Evolutionary conservation across 257 asterid genomes (phyloP), one percentile per base, ranked within the genome.

Genomic region (Knoxia roxburghii): DNA sequence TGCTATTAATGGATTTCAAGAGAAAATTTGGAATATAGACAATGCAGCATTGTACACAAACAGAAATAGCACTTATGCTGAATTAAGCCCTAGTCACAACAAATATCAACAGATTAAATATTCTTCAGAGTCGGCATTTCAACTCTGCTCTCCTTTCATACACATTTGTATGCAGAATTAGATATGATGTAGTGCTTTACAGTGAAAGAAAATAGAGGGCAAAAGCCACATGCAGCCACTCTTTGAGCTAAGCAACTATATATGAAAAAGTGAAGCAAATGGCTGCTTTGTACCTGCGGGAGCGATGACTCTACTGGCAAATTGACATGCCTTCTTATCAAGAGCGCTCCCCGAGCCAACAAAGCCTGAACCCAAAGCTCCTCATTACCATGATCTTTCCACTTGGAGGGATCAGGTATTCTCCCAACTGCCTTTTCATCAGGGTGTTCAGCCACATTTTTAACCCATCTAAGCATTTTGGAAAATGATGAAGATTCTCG

Each of bases 401-500:
- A 83, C 73, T 76, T 78, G 65, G 87, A 81, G 71, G 74, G 75
- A 26, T 78, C 87, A 2, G 91, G 95, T 18, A 87, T 45, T 43
- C 24, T 61, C 69, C 89, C 86, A 46, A 77, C 69, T 56, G 74
- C 77, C 70, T 87, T 79, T 77, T 81, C 84, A 68, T 71, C 71
- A 1, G 84, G 68, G 79, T 69, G 72, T 65, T 78, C 87, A 21
- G 98, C 95, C 7, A 57, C 80, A 13, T 73, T 20, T 33, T 24
- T 70, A 64, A 87, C 51, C 98, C 98, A 91, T 51, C 71, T 65
- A 40, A 91, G 79, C 87, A 86, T 83, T 76, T 61, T 78, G 29
- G 75, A 37, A 68, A 77, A 84, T 32, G 78, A 61, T 39, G 62
- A 74, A 32, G 74, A 59, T 73, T 81, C 78, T 46, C 79, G 76